phyloP scores from a whole-genome alignment of 139 green algal species.

The Chlorella sp. region DNA sequence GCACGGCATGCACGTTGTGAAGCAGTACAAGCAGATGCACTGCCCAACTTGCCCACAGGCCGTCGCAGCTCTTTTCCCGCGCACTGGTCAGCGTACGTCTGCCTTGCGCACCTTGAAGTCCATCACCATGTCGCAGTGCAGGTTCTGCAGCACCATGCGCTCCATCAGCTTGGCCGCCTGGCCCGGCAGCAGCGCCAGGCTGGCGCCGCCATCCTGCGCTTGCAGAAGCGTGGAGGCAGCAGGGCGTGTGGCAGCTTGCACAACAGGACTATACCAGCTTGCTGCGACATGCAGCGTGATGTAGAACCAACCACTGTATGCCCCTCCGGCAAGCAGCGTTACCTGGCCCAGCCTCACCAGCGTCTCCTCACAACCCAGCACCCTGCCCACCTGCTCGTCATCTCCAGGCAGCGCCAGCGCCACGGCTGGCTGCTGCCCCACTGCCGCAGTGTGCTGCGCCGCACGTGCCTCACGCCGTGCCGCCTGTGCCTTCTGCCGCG shows the following conservation, averaged over 20 bases:
- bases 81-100: too few species aligned
- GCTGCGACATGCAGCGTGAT: neutral
- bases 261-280: neutral
- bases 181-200: neutral
- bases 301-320: neutral
- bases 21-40: too few species aligned
- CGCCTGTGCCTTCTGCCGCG: constrained; percentile 57
- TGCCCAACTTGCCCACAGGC: too few species aligned
- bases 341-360: neutral
- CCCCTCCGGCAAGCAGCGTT: neutral
- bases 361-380: neutral
- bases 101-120: constrained; percentile 83
- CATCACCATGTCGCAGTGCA: constrained; percentile 81
- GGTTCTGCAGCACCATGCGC: constrained; percentile 93
- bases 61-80: too few species aligned
- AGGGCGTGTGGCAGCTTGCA: too few species aligned
- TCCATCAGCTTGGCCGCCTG: constrained; percentile 67
- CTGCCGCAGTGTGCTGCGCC: neutral
- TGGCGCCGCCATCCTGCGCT: neutral
- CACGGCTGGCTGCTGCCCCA: constrained; percentile 6
- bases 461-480: constrained; percentile 21
- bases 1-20: neutral
- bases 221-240: neutral
- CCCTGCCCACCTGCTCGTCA: neutral
- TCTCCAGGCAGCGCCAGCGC: neutral